Evolutionary conservation across 352 stramenopile genomes (phyloP).

Genomic region (Aphanomyces stellatus): DNA sequence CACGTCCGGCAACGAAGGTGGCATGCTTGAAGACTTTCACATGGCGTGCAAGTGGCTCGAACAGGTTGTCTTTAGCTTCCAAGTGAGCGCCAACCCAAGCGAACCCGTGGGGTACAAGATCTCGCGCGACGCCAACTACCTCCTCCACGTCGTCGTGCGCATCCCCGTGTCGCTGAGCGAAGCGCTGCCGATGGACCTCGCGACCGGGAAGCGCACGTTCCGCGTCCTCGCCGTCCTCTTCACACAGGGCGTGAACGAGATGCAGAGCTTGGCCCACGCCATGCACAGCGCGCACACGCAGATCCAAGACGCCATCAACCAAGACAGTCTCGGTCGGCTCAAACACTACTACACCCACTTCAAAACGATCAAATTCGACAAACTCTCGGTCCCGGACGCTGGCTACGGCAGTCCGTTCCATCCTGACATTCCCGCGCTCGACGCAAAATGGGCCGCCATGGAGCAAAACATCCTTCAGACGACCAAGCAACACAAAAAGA

Average conservation of each 20-base stretch:
- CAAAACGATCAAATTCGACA: not conserved
- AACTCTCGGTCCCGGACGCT: not conserved
- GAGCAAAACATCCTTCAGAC: conserved; percentile 69
- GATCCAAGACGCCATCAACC: conserved; percentile 68
- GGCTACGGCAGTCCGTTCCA: conserved; percentile 15
- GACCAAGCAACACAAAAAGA: conserved; percentile 68
- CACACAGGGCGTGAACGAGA: conserved; percentile 75
- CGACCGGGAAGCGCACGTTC: conserved; percentile 34
- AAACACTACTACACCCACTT: not conserved
- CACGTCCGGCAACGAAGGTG: conserved; percentile 79
- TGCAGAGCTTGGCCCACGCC: conserved; percentile 71
- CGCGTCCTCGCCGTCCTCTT: conserved; percentile 56
- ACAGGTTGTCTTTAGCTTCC: not conserved
- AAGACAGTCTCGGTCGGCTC: conserved; percentile 38
- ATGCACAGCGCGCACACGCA: conserved; percentile 49
- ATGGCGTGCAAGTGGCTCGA: conserved; percentile 13
- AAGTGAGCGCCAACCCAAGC: not conserved
- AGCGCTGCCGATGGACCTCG: conserved; percentile 32
- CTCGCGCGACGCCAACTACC: not conserved
- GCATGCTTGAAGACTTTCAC: conserved; percentile 68
- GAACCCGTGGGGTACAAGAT: not conserved
- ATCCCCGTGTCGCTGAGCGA: not conserved
- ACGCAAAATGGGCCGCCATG: conserved; percentile 56
- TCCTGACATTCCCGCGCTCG: conserved; percentile 44
- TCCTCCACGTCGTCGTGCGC: not conserved